These are phyloP conservation scores for Smittium mucronatum DNA, from an alignment of 371 early-diverging fungal genomes.

Conservation along the genomic window DNA sequence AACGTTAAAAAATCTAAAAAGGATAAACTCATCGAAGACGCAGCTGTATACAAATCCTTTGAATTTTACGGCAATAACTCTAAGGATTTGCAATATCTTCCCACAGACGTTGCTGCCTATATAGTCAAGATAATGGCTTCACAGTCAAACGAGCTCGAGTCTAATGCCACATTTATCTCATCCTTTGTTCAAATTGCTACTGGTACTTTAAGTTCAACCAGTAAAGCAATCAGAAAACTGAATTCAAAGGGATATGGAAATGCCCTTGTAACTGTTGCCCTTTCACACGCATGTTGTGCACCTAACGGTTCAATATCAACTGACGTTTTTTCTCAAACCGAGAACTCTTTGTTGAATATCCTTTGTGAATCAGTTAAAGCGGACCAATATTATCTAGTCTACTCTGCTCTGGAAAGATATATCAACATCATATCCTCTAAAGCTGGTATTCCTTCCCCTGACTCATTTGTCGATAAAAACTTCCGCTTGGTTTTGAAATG, in stretches of 20 bases:
- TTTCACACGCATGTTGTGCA: background rate
- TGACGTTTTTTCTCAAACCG: background rate
- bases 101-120: constrained; percentile 35
- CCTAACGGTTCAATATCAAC: background rate
- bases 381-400: background rate
- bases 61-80: constrained; percentile 38
- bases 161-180: constrained; percentile 10
- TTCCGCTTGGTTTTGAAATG: background rate
- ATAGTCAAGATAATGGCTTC: constrained; percentile 39
- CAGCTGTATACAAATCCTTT: constrained; percentile 38
- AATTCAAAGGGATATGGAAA: constrained; percentile 1
- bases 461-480: background rate
- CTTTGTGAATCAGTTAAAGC: background rate
- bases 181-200: background rate
- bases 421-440: background rate
- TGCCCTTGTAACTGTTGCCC: background rate
- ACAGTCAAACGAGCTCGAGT: constrained; percentile 28
- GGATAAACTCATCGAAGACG: background rate
- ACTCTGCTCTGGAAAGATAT: background rate
- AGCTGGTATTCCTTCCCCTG: background rate
- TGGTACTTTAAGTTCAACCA: background rate
- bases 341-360: background rate
- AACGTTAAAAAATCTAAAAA: background rate
- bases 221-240: background rate
- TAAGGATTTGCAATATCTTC: constrained; percentile 38